These are phyloP conservation scores for Moniliophthora roreri DNA, from an alignment of 1,284 basidiomycete genomes.

Conservation along the genomic window DNA sequence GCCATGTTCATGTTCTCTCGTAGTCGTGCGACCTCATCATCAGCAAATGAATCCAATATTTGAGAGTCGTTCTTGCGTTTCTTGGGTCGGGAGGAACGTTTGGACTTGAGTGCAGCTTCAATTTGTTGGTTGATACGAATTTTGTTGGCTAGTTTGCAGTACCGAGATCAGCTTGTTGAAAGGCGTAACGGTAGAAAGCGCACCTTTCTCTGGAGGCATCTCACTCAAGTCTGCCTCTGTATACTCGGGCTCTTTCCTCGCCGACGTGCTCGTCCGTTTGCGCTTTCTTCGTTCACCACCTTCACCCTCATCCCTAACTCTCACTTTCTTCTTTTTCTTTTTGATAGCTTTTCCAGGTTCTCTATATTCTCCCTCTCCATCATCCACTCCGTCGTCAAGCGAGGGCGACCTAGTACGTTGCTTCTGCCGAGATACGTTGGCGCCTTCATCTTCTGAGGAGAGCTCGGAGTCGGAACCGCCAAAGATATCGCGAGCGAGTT, in stretches of 20 bases:
- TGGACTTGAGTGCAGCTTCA: slow-evolving; percentile 83
- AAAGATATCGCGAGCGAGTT: slow-evolving; percentile 69
- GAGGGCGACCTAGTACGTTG: slow-evolving; percentile 2
- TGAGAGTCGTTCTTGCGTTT: slow-evolving; percentile 75
- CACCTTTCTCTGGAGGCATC: slow-evolving; percentile 72
- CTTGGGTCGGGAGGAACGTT: slow-evolving; percentile 63
- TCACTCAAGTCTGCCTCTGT: slow-evolving; percentile 63
- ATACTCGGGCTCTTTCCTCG: slow-evolving; percentile 43
- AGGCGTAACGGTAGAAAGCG: slow-evolving; percentile 20
- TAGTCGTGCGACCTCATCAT: slow-evolving; percentile 87
- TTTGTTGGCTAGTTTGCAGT: slow-evolving; percentile 51
- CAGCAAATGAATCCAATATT: slow-evolving; percentile 82
- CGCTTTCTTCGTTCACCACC: slow-evolving; percentile 45
- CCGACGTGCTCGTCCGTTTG: slow-evolving; percentile 45
- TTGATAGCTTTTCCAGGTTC: slow-evolving; percentile 28
- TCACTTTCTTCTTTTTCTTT: slow-evolving; percentile 43
- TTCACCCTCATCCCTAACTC: slow-evolving; percentile 28
- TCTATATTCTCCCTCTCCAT: slow-evolving; percentile 34
- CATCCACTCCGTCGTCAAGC: slow-evolving; percentile 66
- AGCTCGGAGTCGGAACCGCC: slow-evolving; percentile 79
- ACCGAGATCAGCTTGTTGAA: background rate
- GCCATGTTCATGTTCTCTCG: slow-evolving; percentile 87
- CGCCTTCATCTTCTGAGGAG: slow-evolving; percentile 69
- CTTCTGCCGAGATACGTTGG: slow-evolving; percentile 19
- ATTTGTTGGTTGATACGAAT: slow-evolving; percentile 70